A percentile compares a stretch with the other conserved stretches of the same genome.
Conservation (phyloP, 768 basidiomycete species). For the Leucocoprinus sp. region DNA sequence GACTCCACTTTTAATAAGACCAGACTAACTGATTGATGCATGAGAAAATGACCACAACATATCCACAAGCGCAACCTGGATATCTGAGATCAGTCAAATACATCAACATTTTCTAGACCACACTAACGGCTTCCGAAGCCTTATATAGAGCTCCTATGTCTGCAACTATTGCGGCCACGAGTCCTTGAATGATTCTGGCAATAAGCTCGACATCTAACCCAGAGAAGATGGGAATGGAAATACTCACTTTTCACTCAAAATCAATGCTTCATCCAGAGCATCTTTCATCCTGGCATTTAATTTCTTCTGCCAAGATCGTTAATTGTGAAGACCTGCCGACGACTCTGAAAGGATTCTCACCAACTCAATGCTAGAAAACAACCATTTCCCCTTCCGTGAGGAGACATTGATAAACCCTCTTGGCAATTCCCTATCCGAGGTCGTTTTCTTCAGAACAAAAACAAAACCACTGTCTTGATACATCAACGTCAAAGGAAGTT, state of each 20-base stretch:
- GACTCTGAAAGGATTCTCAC: constrained; percentile 32
- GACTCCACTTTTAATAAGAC: neutral
- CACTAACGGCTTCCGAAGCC: constrained; percentile 74
- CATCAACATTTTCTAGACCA: neutral
- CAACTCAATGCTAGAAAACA: constrained; percentile 76
- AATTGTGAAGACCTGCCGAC: neutral
- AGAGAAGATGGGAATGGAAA: neutral
- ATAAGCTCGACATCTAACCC: neutral
- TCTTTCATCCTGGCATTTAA: constrained; percentile 86
- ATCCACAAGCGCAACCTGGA: constrained; percentile 78
- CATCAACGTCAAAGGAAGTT: constrained; percentile 54
- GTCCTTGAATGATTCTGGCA: constrained; percentile 69
- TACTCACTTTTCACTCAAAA: constrained; percentile 71
- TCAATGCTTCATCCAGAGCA: constrained; percentile 80
- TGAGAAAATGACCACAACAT: constrained; percentile 88
- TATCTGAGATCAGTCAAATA: neutral
- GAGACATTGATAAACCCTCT: constrained; percentile 62
- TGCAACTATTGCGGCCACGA: constrained; percentile 60
- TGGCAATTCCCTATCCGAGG: constrained; percentile 61
- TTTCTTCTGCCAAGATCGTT: constrained; percentile 51
- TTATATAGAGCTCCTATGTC: constrained; percentile 81
- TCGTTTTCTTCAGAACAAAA: constrained; percentile 60
- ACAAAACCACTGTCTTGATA: constrained; percentile 73
- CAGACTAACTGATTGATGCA: constrained; percentile 63
- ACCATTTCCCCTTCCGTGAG: constrained; percentile 59